These are phyloP conservation scores for Flammula alnicola DNA, from an alignment of 1,284 basidiomycete species.

Conservation along the genomic window DNA sequence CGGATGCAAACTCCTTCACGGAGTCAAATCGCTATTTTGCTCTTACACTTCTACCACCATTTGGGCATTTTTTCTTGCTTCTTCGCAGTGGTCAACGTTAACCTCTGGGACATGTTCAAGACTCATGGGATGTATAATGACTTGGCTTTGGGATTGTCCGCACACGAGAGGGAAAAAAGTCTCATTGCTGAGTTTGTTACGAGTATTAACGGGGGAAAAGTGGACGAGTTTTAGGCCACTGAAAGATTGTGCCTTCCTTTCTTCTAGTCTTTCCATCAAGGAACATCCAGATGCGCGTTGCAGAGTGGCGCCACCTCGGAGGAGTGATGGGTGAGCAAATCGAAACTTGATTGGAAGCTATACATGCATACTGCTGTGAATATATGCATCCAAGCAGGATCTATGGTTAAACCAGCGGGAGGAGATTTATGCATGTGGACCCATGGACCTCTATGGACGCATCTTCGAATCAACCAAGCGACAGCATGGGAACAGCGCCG, in stretches of 20 bases:
- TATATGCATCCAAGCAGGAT: not conserved
- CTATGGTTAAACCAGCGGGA: constrained; percentile 4
- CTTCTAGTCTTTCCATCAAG: constrained; percentile 14
- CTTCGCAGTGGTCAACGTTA: too few relatives aligned
- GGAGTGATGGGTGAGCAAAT: not conserved
- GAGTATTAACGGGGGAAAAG: not conserved
- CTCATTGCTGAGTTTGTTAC: not conserved
- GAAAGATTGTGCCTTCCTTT: constrained; percentile 1
- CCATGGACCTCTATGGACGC: not conserved
- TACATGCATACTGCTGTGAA: not conserved
- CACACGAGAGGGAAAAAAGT: not conserved
- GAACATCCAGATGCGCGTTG: constrained; percentile 4
- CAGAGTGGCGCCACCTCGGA: constrained; percentile 7
- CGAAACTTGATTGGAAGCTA: constrained; percentile 5
- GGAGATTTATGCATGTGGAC: constrained; percentile 8
- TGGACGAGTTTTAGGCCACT: not conserved
- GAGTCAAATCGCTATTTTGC: too few relatives aligned
- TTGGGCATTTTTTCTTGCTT: too few relatives aligned
- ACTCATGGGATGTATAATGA: too few relatives aligned
- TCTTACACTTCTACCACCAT: too few relatives aligned
- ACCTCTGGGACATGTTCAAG: too few relatives aligned
- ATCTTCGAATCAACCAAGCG: constrained; percentile 5
- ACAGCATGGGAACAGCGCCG: constrained; percentile 14
- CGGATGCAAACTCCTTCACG: too few relatives aligned
- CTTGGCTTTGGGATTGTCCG: not conserved